Percentiles rank a stretch among this genome's conserved stretches.
Evolutionary conservation across 108 stramenopile species (phyloP).

Genomic region (Nitzschia sp.): DNA sequence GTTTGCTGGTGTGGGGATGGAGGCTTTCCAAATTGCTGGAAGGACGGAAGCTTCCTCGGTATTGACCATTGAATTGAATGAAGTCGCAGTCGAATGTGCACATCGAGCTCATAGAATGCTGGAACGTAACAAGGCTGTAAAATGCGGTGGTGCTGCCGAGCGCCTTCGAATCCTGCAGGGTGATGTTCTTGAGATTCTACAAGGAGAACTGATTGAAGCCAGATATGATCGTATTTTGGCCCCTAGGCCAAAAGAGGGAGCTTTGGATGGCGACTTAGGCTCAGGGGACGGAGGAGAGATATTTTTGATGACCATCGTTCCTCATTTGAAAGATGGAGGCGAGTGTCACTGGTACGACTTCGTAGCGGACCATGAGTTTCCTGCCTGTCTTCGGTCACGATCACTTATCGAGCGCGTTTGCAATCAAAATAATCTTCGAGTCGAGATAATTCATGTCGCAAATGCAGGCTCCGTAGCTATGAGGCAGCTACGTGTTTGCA

Average conservation of each 20-base stretch:
- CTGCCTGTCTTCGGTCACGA: slow-evolving; percentile 62
- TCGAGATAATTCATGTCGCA: slow-evolving; percentile 74
- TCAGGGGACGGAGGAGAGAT: slow-evolving; percentile 64
- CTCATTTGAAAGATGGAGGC: slow-evolving; percentile 67
- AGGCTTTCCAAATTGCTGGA: slow-evolving; percentile 81
- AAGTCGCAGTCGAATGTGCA: slow-evolving; percentile 68
- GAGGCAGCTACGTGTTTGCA: slow-evolving; percentile 80
- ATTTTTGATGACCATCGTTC: slow-evolving; percentile 65
- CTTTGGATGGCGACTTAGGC: slow-evolving; percentile 78
- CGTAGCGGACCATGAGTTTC: slow-evolving; percentile 78
- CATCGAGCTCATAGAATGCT: slow-evolving; percentile 66
- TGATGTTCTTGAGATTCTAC: slow-evolving; percentile 69
- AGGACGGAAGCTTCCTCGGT: slow-evolving; percentile 73
- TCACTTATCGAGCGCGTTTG: slow-evolving; percentile 52
- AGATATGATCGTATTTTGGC: slow-evolving; percentile 79
- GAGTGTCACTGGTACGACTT: slow-evolving; percentile 90
- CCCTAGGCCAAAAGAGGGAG: slow-evolving; percentile 84
- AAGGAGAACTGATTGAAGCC: slow-evolving; percentile 33
- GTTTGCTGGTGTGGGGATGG: slow-evolving; percentile 87
- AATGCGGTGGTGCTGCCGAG: slow-evolving; percentile 68
- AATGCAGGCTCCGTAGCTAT: slow-evolving; percentile 83
- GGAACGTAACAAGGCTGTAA: slow-evolving; percentile 75
- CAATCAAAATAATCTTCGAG: slow-evolving; percentile 43
- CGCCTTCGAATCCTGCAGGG: slow-evolving; percentile 73
- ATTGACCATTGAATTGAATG: slow-evolving; percentile 72